These are phyloP conservation scores for Hypoxylon sp. DNA, from an alignment of 2,329 filamentous ascomycete genomes.

Conservation along the genomic window DNA sequence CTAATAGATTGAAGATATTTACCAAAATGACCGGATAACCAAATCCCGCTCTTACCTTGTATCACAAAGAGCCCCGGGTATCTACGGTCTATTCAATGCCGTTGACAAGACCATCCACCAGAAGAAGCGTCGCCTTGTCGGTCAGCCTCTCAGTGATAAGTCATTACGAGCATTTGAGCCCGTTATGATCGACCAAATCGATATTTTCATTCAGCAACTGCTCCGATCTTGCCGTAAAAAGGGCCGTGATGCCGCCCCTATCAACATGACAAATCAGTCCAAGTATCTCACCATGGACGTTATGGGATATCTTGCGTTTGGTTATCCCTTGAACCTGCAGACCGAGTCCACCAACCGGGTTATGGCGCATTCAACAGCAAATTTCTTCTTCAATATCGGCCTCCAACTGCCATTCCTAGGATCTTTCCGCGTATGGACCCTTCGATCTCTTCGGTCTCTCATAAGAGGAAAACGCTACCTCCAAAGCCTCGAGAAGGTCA, in stretches of 20 bases:
- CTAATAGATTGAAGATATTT: conserved; percentile 27
- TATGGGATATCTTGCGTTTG: conserved; percentile 20
- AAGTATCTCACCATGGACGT: conserved; percentile 25
- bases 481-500: background rate
- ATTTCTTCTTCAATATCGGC: background rate
- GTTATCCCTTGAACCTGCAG: conserved; percentile 14
- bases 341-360: background rate
- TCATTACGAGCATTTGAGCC: conserved; percentile 20
- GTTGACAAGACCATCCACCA: conserved; percentile 22
- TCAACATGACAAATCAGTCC: conserved; percentile 1
- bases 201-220: conserved; percentile 18
- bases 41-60: conserved; percentile 29
- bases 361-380: background rate
- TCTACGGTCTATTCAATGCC: conserved; percentile 25
- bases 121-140: conserved; percentile 4
- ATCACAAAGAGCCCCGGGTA: conserved; percentile 15
- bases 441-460: background rate
- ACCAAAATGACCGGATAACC: conserved; percentile 27
- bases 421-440: background rate
- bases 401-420: background rate
- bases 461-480: background rate
- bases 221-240: background rate
- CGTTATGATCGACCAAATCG: conserved; percentile 12
- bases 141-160: conserved; percentile 5
- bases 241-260: background rate